These are phyloP conservation scores for Leucocoprinus sp. DNA, from an alignment of 768 basidiomycete species.

Conservation along the genomic window DNA sequence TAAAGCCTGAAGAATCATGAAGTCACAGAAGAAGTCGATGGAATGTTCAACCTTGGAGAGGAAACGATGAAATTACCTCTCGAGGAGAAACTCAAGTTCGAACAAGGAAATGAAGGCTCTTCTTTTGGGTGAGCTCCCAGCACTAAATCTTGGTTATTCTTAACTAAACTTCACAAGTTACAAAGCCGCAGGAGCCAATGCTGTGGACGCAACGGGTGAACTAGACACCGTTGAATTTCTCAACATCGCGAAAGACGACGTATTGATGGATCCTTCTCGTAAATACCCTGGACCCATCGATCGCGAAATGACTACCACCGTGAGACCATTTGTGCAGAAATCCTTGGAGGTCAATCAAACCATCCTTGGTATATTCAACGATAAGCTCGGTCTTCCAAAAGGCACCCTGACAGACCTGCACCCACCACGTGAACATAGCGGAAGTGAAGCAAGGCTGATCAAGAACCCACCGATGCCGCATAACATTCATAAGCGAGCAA, in stretches of 20 bases:
- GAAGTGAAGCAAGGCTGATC: slow-evolving; percentile 50
- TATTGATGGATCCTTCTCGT: slow-evolving; percentile 48
- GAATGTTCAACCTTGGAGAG: slow-evolving; percentile 49
- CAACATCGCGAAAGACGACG: slow-evolving; percentile 65
- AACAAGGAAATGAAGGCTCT: slow-evolving; percentile 43
- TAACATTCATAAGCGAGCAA: slow-evolving; percentile 28
- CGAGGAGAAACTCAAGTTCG: slow-evolving; percentile 50
- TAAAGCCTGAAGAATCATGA: slow-evolving; percentile 50
- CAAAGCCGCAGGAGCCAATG: slow-evolving; percentile 56
- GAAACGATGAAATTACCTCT: slow-evolving; percentile 45
- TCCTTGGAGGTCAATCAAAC: slow-evolving; percentile 48
- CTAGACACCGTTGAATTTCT: slow-evolving; percentile 54
- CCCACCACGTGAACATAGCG: slow-evolving; percentile 36
- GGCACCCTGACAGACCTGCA: slow-evolving; percentile 41
- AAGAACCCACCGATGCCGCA: slow-evolving; percentile 34
- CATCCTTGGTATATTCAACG: slow-evolving; percentile 49
- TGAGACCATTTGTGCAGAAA: slow-evolving; percentile 44
- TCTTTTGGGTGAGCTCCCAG: slow-evolving; percentile 28
- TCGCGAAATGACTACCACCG: slow-evolving; percentile 41
- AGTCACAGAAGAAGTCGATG: slow-evolving; percentile 34
- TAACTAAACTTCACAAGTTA: slow-evolving; percentile 28
- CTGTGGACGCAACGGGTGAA: slow-evolving; percentile 51
- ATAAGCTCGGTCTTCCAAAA: slow-evolving; percentile 41
- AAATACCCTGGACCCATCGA: slow-evolving; percentile 49
- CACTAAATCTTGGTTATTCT: background rate